These are phyloP conservation scores for Solioccasus polychromus DNA, from an alignment of 768 basidiomycete species.

Conservation along the genomic window DNA sequence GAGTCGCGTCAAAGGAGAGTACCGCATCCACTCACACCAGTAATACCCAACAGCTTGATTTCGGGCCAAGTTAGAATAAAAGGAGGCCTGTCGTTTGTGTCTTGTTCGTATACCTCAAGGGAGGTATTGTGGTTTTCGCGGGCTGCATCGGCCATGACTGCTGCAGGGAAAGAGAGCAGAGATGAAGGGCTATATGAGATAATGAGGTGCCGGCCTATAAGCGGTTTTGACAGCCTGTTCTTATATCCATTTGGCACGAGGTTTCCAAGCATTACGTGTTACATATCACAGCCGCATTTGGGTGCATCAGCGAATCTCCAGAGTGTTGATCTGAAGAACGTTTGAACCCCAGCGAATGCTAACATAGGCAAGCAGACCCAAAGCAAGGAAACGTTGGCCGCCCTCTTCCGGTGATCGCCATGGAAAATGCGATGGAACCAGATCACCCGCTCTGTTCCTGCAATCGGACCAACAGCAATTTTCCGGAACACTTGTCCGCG, in stretches of 20 bases:
- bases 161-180: neutral
- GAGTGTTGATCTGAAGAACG: conserved; percentile 10
- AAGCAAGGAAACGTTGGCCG: neutral
- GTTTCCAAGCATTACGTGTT: neutral
- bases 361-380: neutral
- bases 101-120: conserved; percentile 30
- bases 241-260: conserved; percentile 6
- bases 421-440: conserved; percentile 1
- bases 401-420: conserved; percentile 3
- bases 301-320: neutral
- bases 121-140: conserved; percentile 1
- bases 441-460: neutral
- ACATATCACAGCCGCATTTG: no score
- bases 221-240: no score
- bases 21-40: conserved; percentile 44
- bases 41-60: conserved; percentile 58
- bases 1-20: neutral
- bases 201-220: neutral
- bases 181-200: neutral
- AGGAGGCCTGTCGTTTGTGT: conserved; percentile 33
- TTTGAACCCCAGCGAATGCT: neutral
- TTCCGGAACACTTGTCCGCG: neutral
- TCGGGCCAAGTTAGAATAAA: conserved; percentile 44
- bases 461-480: neutral
- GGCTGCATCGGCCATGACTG: conserved; percentile 10